These are phyloP conservation scores for Tetradesmus obliquus DNA, from an alignment of 139 green algal species.

Conservation along the genomic window DNA sequence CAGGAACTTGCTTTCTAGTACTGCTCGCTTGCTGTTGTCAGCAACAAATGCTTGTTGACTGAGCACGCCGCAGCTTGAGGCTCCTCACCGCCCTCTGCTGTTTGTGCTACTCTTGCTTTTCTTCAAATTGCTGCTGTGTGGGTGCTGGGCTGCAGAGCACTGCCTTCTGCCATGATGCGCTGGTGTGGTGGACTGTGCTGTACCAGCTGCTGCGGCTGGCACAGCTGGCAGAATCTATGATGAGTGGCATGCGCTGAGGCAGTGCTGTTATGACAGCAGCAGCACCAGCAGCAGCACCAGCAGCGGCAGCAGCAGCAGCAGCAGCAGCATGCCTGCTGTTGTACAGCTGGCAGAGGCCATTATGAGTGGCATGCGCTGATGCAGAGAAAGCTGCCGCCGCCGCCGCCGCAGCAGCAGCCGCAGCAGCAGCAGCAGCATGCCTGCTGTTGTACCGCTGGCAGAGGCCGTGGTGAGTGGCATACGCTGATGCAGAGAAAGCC, in stretches of 20 bases:
- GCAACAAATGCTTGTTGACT: not conserved
- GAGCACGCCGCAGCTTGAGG: not conserved
- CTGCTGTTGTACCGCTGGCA: not conserved
- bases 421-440: not conserved
- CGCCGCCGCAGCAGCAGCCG: not conserved
- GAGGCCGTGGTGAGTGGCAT: not conserved
- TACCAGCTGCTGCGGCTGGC: constrained; percentile 44
- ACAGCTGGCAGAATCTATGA: constrained; percentile 38
- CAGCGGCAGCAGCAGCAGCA: not conserved
- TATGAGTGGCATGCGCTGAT: not conserved
- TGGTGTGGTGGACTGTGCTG: constrained; percentile 26
- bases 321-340: too few relatives aligned
- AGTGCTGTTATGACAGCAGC: not conserved
- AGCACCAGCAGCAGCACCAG: not conserved
- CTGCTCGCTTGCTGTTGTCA: not conserved
- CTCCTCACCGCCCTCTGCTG: not conserved
- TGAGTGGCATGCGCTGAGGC: not conserved
- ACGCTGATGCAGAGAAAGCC: not conserved
- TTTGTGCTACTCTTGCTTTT: not conserved
- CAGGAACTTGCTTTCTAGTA: not conserved
- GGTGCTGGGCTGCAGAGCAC: not conserved
- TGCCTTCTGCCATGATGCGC: constrained; percentile 25
- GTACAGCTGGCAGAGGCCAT: too few relatives aligned
- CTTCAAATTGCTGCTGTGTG: not conserved
- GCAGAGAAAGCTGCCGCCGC: not conserved